A percentile compares a stretch with the other conserved stretches of the same genome.
phyloP scores from a whole-genome alignment of 352 stramenopile genomes.

The Globisporangium paddicum region DNA sequence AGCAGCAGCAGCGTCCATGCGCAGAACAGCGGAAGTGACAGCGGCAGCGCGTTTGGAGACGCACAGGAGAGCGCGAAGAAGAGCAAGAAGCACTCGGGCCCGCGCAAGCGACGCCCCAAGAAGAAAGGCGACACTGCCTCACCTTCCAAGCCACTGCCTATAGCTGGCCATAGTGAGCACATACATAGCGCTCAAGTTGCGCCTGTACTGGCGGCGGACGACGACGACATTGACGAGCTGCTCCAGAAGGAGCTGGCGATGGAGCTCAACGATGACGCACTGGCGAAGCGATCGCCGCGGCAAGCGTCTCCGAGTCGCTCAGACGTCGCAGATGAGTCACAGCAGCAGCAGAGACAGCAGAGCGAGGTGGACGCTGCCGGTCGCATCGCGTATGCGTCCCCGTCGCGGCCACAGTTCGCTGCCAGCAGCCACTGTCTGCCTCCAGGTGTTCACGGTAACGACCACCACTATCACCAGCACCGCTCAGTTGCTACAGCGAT shows the following conservation, averaged over 20 bases:
- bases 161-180: neutral
- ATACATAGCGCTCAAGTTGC: neutral
- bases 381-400: neutral
- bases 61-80: neutral
- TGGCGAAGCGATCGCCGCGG: neutral
- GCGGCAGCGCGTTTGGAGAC: neutral
- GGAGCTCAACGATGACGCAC: neutral
- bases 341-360: neutral
- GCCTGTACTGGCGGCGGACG: neutral
- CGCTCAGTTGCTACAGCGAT: too few relatives aligned
- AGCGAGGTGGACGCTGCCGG: neutral
- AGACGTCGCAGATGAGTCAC: neutral
- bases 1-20: neutral
- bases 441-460: neutral
- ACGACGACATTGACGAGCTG: conserved; percentile 9
- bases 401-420: neutral
- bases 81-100: conserved; percentile 46
- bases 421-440: neutral
- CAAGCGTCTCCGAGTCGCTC: neutral
- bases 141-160: neutral
- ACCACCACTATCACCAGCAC: neutral
- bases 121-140: conserved; percentile 28
- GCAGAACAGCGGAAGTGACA: neutral
- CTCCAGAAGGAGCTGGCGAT: conserved; percentile 8
- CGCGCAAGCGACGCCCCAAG: conserved; percentile 60